phyloP scores from a whole-genome alignment of 257 asterid genomes.

The Nicotiana tabacum region DNA sequence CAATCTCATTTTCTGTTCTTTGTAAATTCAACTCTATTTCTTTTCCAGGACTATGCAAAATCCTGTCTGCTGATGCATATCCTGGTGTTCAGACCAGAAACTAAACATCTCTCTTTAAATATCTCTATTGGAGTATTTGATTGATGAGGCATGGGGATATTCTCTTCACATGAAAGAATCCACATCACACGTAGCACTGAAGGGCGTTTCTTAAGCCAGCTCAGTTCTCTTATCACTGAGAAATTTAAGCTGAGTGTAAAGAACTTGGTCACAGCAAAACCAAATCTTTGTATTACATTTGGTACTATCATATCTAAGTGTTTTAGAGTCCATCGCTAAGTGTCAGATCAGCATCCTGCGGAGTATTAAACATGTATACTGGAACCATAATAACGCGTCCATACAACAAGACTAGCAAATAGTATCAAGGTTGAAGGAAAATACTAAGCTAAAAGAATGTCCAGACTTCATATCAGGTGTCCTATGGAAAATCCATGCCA shows the following conservation, averaged over 20 bases:
- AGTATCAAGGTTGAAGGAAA: neutral
- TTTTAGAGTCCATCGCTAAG: neutral
- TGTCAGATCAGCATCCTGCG: neutral
- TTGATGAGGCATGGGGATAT: too few species aligned
- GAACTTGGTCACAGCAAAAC: neutral
- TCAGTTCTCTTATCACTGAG: neutral
- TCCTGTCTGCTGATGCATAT: neutral
- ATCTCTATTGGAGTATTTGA: too few species aligned
- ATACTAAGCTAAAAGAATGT: neutral
- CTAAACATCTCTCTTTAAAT: too few species aligned
- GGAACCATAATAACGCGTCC: neutral
- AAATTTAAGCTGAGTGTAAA: neutral
- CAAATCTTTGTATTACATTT: neutral
- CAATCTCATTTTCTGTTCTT: neutral
- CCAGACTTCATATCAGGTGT: neutral
- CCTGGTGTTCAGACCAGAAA: neutral
- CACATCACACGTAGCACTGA: neutral
- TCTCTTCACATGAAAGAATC: neutral
- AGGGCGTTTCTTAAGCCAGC: neutral
- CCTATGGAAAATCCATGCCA: neutral
- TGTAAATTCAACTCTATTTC: neutral
- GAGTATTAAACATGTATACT: neutral
- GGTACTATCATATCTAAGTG: neutral
- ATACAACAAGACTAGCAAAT: neutral
- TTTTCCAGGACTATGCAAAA: neutral